A percentile compares a stretch with the other conserved stretches of the same genome.
Conservation (phyloP, 2,329 filamentous ascomycete species). For the Fusarium pseudocircinatum region DNA sequence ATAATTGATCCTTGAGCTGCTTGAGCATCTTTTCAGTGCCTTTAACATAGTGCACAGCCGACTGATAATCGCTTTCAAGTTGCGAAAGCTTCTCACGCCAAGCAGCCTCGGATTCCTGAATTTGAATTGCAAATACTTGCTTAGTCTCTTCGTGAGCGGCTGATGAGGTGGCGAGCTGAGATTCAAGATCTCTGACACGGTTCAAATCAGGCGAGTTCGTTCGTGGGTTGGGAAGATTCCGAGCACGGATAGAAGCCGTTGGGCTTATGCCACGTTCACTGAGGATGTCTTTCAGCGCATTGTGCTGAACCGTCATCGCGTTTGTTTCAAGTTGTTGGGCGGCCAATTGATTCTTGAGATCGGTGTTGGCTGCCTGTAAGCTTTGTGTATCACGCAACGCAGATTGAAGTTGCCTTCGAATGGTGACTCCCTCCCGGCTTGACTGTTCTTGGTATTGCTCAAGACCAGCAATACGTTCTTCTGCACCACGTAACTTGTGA, state of each 20-base stretch:
- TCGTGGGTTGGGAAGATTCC: conserved; percentile 74
- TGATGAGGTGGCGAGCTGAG: conserved; percentile 80
- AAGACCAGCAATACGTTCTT: conserved; percentile 95
- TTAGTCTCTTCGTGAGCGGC: conserved; percentile 89
- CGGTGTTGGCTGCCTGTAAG: conserved; percentile 82
- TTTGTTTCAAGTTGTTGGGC: conserved; percentile 94
- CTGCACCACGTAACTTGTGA: conserved; percentile 89
- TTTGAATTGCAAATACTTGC: conserved; percentile 77
- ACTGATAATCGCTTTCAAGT: conserved; percentile 96
- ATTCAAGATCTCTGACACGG: conserved; percentile 85
- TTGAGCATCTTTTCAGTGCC: conserved; percentile 99
- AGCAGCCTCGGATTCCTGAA: conserved; percentile 85
- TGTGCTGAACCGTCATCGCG: conserved; percentile 90
- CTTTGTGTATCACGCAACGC: conserved; percentile 84
- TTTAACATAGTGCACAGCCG: conserved; percentile 96
- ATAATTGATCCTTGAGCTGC: conserved; percentile 97
- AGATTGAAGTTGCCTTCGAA: conserved; percentile 88
- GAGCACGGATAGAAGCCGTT: conserved; percentile 74
- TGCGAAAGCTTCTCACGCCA: conserved; percentile 95
- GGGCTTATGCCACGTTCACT: conserved; percentile 88
- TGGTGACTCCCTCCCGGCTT: conserved; percentile 88
- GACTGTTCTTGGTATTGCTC: conserved; percentile 98
- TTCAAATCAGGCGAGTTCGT: conserved; percentile 83
- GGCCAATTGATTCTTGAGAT: conserved; percentile 83
- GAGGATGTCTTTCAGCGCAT: conserved; percentile 91